Evolutionary conservation across 2,329 filamentous ascomycete species (phyloP), one percentile per base, ranked within the genome.

Genomic region (Aspergillus hiratsukae): DNA sequence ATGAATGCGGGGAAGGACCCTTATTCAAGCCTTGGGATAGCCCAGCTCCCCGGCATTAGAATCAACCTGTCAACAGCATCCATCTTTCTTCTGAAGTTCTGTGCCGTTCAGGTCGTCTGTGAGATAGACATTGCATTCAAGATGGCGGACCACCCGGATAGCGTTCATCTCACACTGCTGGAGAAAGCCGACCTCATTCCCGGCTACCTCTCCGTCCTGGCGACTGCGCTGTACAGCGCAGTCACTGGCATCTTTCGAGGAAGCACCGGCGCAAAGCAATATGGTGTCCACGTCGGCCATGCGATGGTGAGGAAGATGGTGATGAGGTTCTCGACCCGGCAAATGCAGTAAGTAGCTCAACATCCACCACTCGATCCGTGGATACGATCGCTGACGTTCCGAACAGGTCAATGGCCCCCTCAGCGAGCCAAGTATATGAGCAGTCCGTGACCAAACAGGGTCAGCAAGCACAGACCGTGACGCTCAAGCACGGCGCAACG

Each of bases 171-270:
- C 51, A 69, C 71, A 21, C 51, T 74, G 21, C 66, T 64, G 60
- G 73, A 76, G 60, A 74, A 68, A 52, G 60, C 65, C 10, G 70
- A 73, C 48, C 48, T 73, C 11, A 51, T 69, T 17, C 64, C 70
- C 5, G 63, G 59, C 17, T 55, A 63, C 5, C 51, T 75, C 1
- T 65, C 64, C 3, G 35, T 73, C 11, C 37, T 69, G 4, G 63
- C 62, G 14, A 61, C 63, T 5, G 57, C 59, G 5, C 51, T 74
- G 4, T 70, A 69, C 53, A 66, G 62, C 19, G 66, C 72, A 23
- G 58, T 74, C 28, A 69, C 72, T 4, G 74, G 71, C 14, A 55
- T 71, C 1, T 76, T 77, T 54, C 74, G 76, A 17, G 74, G 75
- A 4, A 62, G 70, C 19, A 63, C 57, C 29, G 74, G 74, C 40